Evolutionary conservation across 2,329 filamentous ascomycete genomes (phyloP).

Genomic region (Fusarium nygamai): DNA sequence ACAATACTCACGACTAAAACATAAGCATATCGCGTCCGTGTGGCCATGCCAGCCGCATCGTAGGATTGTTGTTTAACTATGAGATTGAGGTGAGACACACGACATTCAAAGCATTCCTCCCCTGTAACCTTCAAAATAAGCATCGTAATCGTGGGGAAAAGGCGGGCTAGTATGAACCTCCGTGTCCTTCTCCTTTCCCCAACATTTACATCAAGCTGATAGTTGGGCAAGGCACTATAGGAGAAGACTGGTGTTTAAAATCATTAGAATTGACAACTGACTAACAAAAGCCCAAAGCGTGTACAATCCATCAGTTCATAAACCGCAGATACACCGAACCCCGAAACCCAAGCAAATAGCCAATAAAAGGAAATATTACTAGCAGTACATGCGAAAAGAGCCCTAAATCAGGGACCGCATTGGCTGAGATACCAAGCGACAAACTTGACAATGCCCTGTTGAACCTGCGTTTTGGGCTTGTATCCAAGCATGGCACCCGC

Average conservation of each 20-base stretch:
- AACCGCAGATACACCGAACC: neutral
- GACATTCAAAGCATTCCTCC: neutral
- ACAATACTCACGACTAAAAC: neutral
- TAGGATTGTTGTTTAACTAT: neutral
- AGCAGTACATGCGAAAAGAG: neutral
- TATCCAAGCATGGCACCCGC: neutral
- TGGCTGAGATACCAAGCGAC: slow-evolving; percentile 8
- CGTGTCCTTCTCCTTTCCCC: neutral
- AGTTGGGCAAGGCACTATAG: neutral
- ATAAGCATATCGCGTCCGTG: neutral
- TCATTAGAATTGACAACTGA: neutral
- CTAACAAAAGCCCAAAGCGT: neutral
- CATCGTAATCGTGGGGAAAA: neutral
- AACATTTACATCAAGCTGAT: neutral
- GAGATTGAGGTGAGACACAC: neutral
- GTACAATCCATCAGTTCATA: neutral
- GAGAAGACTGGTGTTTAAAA: neutral
- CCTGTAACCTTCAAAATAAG: neutral
- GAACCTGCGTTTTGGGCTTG: slow-evolving; percentile 3
- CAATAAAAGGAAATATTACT: neutral
- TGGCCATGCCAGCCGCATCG: too few species aligned
- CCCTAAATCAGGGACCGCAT: neutral
- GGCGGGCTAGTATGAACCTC: too few species aligned
- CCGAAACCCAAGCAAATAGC: too few species aligned
- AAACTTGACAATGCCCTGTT: slow-evolving; percentile 7